Evolutionary conservation across 352 stramenopile species (phyloP), one percentile per base, ranked within the genome.

Genomic region (Pythium brassicae): DNA sequence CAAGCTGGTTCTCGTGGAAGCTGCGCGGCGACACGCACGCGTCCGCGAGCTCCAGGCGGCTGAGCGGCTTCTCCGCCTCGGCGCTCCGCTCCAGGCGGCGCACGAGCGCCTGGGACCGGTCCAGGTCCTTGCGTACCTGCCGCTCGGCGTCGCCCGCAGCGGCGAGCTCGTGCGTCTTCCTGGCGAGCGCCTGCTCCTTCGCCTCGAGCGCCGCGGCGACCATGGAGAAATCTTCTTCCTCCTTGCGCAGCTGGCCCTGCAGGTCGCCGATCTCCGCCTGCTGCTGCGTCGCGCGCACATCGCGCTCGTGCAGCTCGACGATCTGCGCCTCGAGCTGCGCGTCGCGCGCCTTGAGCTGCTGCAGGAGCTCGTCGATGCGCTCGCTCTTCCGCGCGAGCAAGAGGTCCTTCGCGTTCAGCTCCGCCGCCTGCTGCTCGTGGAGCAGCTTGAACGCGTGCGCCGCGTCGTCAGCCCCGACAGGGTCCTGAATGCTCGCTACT

Each of bases 1-100:
- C 86, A 25, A 93, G 66, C 50, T 89, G 76, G 43, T 83, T 86
- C 51, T 93, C 83, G 19, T 61, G 70, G 49, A 86, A 93, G 60
- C 80, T 89, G 0, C 80, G 76, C 26, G 83, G 80, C 10, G 78
- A 90, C 9, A 93, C 55, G 43, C 80, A 89, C 5, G 74, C 83
- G 47, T 93, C 83, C 11, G 65, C 68, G 0, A 58, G 66, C 37
- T 76, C 61, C 3, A 71, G 73, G 12, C 32, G 32, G 1, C 14
- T 7, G 6, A 37, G 32, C 2, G 32, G 32, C 32, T 78, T 66
- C 42, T 72, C 49, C 0, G 76, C 61, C 39, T 76, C 69, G 0
- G 77, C 71, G 14, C 55, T 74, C 56, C 80, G 82, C 47, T 87
- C 78, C 2, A 83, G 59, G 6, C 66, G 64, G 2, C 74, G 71